phyloP scores from a whole-genome alignment of 2,329 filamentous ascomycete species.

The Arthrobotrys pseudoclavata region DNA sequence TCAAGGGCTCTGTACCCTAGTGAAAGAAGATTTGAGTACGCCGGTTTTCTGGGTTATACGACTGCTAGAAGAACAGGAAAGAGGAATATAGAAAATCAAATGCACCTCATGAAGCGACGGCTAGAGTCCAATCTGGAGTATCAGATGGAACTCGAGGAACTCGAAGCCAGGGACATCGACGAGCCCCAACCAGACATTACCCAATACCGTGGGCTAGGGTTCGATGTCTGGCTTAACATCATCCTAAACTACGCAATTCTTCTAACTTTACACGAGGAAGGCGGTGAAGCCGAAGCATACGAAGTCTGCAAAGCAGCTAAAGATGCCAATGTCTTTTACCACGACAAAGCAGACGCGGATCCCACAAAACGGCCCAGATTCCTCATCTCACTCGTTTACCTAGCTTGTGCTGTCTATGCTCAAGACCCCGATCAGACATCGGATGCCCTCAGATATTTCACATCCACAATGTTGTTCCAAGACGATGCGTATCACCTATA shows the following conservation, averaged over 20 bases:
- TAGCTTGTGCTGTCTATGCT: slow-evolving; percentile 83
- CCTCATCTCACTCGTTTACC: slow-evolving; percentile 65
- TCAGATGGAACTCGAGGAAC: slow-evolving; percentile 47
- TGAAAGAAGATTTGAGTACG: slow-evolving; percentile 70
- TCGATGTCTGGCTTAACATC: slow-evolving; percentile 87
- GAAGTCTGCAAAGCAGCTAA: slow-evolving; percentile 82
- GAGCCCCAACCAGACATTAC: slow-evolving; percentile 59
- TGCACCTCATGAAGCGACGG: slow-evolving; percentile 66
- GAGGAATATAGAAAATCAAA: slow-evolving; percentile 65
- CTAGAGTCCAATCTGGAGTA: slow-evolving; percentile 61
- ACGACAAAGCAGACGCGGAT: slow-evolving; percentile 72
- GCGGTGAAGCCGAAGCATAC: slow-evolving; percentile 74
- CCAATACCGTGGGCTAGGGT: slow-evolving; percentile 80
- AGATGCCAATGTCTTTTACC: slow-evolving; percentile 85
- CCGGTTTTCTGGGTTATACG: slow-evolving; percentile 68
- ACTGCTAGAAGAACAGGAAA: slow-evolving; percentile 66
- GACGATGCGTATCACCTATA: slow-evolving; percentile 80
- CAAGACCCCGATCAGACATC: slow-evolving; percentile 83
- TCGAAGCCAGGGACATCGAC: slow-evolving; percentile 60
- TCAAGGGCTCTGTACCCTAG: slow-evolving; percentile 74
- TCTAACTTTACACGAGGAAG: slow-evolving; percentile 76
- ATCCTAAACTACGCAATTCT: slow-evolving; percentile 89
- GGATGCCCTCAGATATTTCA: slow-evolving; percentile 82
- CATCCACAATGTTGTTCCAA: slow-evolving; percentile 82
- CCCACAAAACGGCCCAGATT: slow-evolving; percentile 69